Conservation (phyloP, 1,284 basidiomycete genomes). For the Earliella scabrosa region DNA sequence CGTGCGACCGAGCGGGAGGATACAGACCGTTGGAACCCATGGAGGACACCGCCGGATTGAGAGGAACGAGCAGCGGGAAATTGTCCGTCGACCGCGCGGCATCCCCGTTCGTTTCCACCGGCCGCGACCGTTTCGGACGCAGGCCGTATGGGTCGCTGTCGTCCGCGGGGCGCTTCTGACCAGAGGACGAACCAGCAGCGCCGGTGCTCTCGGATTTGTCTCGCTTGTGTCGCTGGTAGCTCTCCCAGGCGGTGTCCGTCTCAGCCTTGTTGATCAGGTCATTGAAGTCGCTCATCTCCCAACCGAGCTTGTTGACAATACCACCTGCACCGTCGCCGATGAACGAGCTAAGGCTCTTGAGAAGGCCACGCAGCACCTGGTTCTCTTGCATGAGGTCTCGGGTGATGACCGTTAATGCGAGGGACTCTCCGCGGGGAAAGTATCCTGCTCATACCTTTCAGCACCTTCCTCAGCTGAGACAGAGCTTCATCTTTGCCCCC, state of each 20-base stretch:
- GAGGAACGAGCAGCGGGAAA: slow-evolving; percentile 60
- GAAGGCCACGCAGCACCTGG: slow-evolving; percentile 76
- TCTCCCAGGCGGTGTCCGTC: slow-evolving; percentile 90
- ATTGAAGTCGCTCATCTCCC: slow-evolving; percentile 77
- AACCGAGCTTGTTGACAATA: slow-evolving; percentile 79
- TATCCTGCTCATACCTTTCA: slow-evolving; percentile 59
- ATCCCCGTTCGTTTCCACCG: slow-evolving; percentile 47
- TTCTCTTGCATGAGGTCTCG: slow-evolving; percentile 89
- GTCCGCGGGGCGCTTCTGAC: slow-evolving; percentile 50
- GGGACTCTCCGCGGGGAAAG: background rate
- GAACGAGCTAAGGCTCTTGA: slow-evolving; percentile 77
- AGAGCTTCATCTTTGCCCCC: slow-evolving; percentile 88
- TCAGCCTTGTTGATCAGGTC: slow-evolving; percentile 83
- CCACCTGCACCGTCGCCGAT: slow-evolving; percentile 86
- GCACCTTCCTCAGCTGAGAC: slow-evolving; percentile 78
- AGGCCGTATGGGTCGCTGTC: slow-evolving; percentile 44
- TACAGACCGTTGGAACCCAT: slow-evolving; percentile 37
- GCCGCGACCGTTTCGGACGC: slow-evolving; percentile 56
- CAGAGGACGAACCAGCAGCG: slow-evolving; percentile 21
- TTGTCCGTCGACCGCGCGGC: slow-evolving; percentile 41
- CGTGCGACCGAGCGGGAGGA: slow-evolving; percentile 40
- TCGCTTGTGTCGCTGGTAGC: slow-evolving; percentile 73
- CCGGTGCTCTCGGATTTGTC: slow-evolving; percentile 27
- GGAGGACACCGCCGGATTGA: slow-evolving; percentile 47
- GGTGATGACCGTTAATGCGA: slow-evolving; percentile 19